Evolutionary conservation across 2,329 filamentous ascomycete species (phyloP).

Genomic region (Saccharata proteae): DNA sequence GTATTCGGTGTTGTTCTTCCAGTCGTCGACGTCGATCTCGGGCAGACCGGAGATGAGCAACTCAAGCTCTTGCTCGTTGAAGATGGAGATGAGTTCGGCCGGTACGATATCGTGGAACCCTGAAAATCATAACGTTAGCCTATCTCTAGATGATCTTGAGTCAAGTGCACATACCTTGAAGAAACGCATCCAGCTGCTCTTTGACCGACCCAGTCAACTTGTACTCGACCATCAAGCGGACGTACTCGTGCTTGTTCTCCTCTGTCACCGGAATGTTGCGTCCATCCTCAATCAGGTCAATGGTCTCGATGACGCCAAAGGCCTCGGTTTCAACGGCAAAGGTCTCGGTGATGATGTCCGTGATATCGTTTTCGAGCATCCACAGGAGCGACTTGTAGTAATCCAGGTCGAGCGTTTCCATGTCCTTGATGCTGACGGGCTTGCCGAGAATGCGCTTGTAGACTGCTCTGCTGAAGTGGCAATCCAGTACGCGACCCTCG

Average conservation of each 20-base stretch:
- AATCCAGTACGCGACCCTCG: conserved; percentile 89
- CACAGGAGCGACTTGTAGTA: conserved; percentile 98
- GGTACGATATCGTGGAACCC: conserved; percentile 97
- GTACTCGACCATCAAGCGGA: conserved; percentile 87
- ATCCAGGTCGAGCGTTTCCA: conserved; percentile 96
- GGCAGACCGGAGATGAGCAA: conserved; percentile 91
- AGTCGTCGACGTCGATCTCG: conserved; percentile 96
- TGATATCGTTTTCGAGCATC: conserved; percentile 98
- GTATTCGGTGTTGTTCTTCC: conserved; percentile 98
- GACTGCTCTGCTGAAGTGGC: conserved; percentile 96
- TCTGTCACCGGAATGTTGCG: conserved; percentile 90
- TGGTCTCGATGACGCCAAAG: conserved; percentile 78
- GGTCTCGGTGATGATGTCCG: conserved; percentile 91
- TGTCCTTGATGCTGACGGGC: conserved; percentile 93
- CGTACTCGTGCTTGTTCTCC: conserved; percentile 97
- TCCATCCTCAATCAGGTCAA: conserved; percentile 78
- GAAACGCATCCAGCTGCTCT: conserved; percentile 86
- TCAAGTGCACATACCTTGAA: conserved; percentile 42
- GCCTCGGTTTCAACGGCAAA: conserved; percentile 91
- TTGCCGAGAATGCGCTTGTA: conserved; percentile 97
- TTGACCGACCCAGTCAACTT: conserved; percentile 84
- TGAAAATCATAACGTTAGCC: conserved; percentile 26
- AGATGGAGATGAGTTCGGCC: conserved; percentile 85
- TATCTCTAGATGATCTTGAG: background rate
- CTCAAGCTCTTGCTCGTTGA: conserved; percentile 96